Percentiles rank a stretch among this genome's conserved stretches.
Evolutionary conservation across 495 filamentous ascomycete species (phyloP).

Genomic region (Aspergillus coremiiformis): DNA sequence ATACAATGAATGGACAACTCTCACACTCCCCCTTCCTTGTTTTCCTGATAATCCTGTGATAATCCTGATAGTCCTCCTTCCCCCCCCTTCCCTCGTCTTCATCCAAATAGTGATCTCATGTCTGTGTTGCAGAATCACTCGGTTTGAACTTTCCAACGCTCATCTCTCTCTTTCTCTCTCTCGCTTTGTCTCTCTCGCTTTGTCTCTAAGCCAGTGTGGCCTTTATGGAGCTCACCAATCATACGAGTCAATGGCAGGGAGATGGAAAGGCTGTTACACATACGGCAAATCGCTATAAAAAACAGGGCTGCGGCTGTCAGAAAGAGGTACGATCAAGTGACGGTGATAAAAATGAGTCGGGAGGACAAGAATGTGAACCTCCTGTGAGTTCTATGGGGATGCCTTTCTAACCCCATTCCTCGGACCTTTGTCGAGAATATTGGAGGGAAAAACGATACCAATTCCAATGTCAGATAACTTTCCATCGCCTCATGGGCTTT

Average conservation of each 20-base stretch:
- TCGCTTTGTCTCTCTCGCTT: no score
- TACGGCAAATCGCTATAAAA: constrained; percentile 12
- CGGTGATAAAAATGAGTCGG: constrained; percentile 16
- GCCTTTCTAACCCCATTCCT: constrained; percentile 1
- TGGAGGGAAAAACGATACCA: not conserved
- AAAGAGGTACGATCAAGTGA: constrained; percentile 13
- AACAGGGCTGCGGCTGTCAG: constrained; percentile 20
- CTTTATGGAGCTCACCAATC: constrained; percentile 3
- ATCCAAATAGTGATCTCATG: not conserved
- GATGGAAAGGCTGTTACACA: constrained; percentile 23
- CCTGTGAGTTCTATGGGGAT: constrained; percentile 2
- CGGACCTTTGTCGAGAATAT: constrained; percentile 9
- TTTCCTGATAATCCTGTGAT: no score
- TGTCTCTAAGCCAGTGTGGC: no score
- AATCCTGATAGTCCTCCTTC: no score
- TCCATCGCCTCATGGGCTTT: constrained; percentile 51
- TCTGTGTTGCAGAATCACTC: not conserved
- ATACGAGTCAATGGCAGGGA: constrained; percentile 11
- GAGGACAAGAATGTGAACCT: constrained; percentile 14
- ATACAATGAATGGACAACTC: no score
- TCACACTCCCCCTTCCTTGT: no score
- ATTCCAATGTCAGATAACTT: constrained; percentile 41
- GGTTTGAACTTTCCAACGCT: not conserved
- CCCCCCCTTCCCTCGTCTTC: no score
- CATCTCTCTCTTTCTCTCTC: not conserved